Base-by-base conservation (phyloP, 345 rosid genomes). In the Bruguiera gymnorhiza region DNA sequence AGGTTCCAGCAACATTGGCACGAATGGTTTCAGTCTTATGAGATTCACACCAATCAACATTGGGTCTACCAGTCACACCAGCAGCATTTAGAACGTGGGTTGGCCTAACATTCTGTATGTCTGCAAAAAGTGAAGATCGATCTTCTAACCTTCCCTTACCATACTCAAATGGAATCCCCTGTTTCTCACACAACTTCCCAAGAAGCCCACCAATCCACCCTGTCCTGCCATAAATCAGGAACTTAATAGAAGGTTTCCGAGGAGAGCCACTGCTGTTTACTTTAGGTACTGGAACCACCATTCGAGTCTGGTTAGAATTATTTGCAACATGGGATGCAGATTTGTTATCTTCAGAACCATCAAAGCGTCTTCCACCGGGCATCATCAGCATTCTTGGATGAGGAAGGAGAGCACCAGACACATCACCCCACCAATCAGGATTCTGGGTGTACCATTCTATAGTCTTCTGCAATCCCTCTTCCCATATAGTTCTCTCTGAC, bases 401-500 rank as follows among this genome's bases (percentile, higher is more conserved):
- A 68, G 94, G 97, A 74, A 88, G 90, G 65, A 92, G 71, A 30
- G 97, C 97, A 39, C 96, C 97, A 36, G 90, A 77, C 26, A 92
- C 97, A 76, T 92, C 97, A 27, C 94, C 97, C 97, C 97, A 92
- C 97, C 97, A 92, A 60, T 88, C 92, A 62, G 96, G 96, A 81
- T 92, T 88, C 56, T 81, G 78, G 65, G 86, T 84, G 77, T 92
- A 92, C 97, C 97, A 92, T 6, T 88, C 86, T 60, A 88, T 82
- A 15, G 96, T 89, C 82, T 84, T 89, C 81, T 30, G 86, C 81
- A 92, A 68, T 19, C 97, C 97, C 71, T 89, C 96, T 76, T 88
- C 89, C 97, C 97, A 92, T 32, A 73, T 67, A 32, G 96, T 92
- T 63, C 83, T 78, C 46, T 92, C 97, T 7, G 88, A 76, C 97